Percentiles rank a stretch among this genome's conserved stretches.
phyloP scores from a whole-genome alignment of 495 filamentous ascomycete species.

The Delitschia confertaspora region DNA sequence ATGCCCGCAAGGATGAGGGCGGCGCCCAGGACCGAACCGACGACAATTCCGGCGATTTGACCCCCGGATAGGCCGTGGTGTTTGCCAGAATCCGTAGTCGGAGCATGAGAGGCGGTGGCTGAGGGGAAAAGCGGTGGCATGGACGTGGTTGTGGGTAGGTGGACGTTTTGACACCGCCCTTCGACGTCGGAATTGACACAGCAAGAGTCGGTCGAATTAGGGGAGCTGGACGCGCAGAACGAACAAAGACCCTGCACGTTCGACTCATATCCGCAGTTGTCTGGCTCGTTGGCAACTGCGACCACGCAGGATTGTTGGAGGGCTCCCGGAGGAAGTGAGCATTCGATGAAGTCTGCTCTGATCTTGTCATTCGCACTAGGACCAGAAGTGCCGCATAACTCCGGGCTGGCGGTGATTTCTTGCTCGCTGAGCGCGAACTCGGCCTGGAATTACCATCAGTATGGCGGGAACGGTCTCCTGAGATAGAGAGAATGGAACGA shows the following conservation, averaged over 20 bases:
- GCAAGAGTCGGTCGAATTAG: constrained; percentile 91
- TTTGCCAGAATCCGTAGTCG: constrained; percentile 28
- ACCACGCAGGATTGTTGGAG: constrained; percentile 66
- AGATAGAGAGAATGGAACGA: constrained; percentile 21
- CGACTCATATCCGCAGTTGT: constrained; percentile 76
- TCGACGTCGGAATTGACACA: constrained; percentile 74
- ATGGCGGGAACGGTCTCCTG: background rate
- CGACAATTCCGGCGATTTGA: constrained; percentile 78
- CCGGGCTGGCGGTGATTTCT: constrained; percentile 63
- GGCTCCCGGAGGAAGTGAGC: constrained; percentile 69
- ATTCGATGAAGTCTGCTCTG: constrained; percentile 86
- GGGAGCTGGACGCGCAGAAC: constrained; percentile 72
- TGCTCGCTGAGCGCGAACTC: constrained; percentile 80
- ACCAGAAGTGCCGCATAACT: constrained; percentile 58
- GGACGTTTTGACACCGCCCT: constrained; percentile 58
- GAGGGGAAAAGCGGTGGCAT: constrained; percentile 55
- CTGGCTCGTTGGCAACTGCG: constrained; percentile 68
- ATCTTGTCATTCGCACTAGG: constrained; percentile 64
- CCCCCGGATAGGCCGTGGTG: constrained; percentile 62
- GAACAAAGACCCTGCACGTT: constrained; percentile 80
- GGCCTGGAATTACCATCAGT: constrained; percentile 45
- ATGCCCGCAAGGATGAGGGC: constrained; percentile 57
- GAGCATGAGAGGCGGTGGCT: constrained; percentile 38
- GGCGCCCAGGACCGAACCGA: constrained; percentile 67
- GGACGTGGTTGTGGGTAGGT: constrained; percentile 64